A percentile compares a stretch with the other conserved stretches of the same genome.
These are phyloP conservation scores for Suillus bovinus DNA, from an alignment of 768 basidiomycete genomes.

Conservation along the genomic window DNA sequence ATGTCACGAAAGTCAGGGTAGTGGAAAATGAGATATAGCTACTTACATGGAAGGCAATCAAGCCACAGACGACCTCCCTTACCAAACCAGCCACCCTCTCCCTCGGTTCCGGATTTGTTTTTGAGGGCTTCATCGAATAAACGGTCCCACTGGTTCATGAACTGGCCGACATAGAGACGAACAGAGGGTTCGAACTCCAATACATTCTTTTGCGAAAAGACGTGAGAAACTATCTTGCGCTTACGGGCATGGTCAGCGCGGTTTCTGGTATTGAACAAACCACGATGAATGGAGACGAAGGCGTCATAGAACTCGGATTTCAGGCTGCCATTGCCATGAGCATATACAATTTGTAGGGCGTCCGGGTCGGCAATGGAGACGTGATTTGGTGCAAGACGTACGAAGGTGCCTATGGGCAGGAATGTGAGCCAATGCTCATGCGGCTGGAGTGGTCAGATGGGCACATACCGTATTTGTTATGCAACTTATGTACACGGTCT, in stretches of 20 bases:
- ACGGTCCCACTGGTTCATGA: slow-evolving; percentile 77
- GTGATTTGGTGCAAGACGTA: slow-evolving; percentile 76
- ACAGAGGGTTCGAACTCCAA: slow-evolving; percentile 86
- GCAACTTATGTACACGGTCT: slow-evolving; percentile 70
- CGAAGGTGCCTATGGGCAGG: slow-evolving; percentile 50
- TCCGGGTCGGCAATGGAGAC: slow-evolving; percentile 77
- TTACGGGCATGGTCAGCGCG: slow-evolving; percentile 82
- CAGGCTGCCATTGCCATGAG: slow-evolving; percentile 80
- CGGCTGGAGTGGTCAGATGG: not conserved
- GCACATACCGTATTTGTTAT: slow-evolving; percentile 68
- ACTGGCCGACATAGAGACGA: slow-evolving; percentile 52
- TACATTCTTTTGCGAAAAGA: slow-evolving; percentile 84
- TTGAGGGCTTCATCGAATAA: slow-evolving; percentile 57
- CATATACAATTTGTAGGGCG: slow-evolving; percentile 74
- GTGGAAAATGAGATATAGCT: not conserved
- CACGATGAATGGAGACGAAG: slow-evolving; percentile 73
- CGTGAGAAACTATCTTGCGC: slow-evolving; percentile 87
- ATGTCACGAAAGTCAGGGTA: slow-evolving; percentile 11
- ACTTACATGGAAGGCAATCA: slow-evolving; percentile 67
- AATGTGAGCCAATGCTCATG: not conserved
- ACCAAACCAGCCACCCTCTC: slow-evolving; percentile 64
- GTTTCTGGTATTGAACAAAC: slow-evolving; percentile 79
- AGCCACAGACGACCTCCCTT: slow-evolving; percentile 67
- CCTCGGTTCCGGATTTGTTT: slow-evolving; percentile 57
- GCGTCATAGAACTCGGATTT: slow-evolving; percentile 80